phyloP scores from a whole-genome alignment of 768 basidiomycete species.

The Boletus reticuloceps region DNA sequence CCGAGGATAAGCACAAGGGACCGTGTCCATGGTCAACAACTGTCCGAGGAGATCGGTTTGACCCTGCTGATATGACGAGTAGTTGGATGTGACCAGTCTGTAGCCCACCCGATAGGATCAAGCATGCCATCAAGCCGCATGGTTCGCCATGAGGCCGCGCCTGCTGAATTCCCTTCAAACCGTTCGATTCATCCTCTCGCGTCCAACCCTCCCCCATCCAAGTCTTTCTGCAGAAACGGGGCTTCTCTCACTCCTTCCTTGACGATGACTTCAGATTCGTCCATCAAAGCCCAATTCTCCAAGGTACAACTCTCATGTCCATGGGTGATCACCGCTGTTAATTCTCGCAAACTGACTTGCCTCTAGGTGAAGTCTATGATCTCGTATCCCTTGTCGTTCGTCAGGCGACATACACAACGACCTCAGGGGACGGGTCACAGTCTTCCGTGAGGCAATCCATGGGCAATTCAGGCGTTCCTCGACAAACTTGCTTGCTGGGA shows the following conservation, averaged over 20 bases:
- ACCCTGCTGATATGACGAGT: conserved; percentile 6
- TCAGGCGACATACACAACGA: neutral
- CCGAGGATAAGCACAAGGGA: neutral
- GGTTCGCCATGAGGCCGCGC: conserved; percentile 24
- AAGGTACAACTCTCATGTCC: conserved; percentile 8
- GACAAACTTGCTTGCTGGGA: neutral
- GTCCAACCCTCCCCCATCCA: conserved; percentile 6
- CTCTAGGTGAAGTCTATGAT: conserved; percentile 4
- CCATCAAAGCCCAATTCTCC: neutral
- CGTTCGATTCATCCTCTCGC: neutral
- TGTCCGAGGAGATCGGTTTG: conserved; percentile 7
- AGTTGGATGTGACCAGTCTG: neutral
- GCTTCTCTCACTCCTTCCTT: neutral
- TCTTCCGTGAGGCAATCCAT: neutral
- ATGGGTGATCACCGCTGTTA: neutral
- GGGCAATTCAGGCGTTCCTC: neutral
- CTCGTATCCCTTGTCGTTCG: neutral
- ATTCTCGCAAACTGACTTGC: neutral
- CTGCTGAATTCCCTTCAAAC: neutral
- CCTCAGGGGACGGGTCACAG: neutral
- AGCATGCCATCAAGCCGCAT: conserved; percentile 11
- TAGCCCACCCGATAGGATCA: conserved; percentile 6
- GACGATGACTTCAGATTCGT: conserved; percentile 9
- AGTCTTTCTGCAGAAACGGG: conserved; percentile 4
- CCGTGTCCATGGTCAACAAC: conserved; percentile 1